Evolutionary conservation across 192 early-diverging fungal species (phyloP), one percentile per base, ranked within the genome.

Genomic region (Paraglomus occultum): DNA sequence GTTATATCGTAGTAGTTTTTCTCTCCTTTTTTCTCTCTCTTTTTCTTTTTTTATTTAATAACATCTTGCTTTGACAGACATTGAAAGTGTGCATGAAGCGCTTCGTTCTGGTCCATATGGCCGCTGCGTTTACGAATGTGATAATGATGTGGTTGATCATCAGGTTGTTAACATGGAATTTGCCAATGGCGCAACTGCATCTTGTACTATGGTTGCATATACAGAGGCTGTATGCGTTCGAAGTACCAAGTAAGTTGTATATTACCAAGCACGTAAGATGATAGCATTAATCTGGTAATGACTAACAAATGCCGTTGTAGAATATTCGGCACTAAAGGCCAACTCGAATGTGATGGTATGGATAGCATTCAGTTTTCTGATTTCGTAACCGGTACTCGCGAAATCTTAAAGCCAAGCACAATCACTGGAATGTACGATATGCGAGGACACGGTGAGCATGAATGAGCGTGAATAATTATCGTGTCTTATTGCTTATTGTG

Each of bases 61-160:
- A 59, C 51, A 15, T 58, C 14, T 40, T 23, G 20, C 18, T 67
- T 20, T 8, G n/a, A 6, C 51, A 71, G 86, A 84, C 67, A 77
- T 84, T 61, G 87, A 84, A 71, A 74, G 72, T 70, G 51, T 85
- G 18, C 51, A 43, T 40, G 59, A 84, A 0, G 81, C 82, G n/a
- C 64, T 87, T 5, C 48, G 51, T 49, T 80, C 17, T 20, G 86
- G 81, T 1, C 80, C 82, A 0, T 91, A 91, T 68, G 89, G 88
- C 15, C 71, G 72, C 5, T 90, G 89, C 59, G 89, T 89, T 8
- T 90, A 88, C 68, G 88, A 89, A 72, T 75, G 75, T 66, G 83
- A 84, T 66, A 90, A 90, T 51, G 87, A 90, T 67, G 89, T 90
- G 7, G 82, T 80, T 48, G 88, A 90, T 65, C 74, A 90, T 62